Evolutionary conservation across 148 eudicot genomes (phyloP).

Genomic region (Spergularia marina): DNA sequence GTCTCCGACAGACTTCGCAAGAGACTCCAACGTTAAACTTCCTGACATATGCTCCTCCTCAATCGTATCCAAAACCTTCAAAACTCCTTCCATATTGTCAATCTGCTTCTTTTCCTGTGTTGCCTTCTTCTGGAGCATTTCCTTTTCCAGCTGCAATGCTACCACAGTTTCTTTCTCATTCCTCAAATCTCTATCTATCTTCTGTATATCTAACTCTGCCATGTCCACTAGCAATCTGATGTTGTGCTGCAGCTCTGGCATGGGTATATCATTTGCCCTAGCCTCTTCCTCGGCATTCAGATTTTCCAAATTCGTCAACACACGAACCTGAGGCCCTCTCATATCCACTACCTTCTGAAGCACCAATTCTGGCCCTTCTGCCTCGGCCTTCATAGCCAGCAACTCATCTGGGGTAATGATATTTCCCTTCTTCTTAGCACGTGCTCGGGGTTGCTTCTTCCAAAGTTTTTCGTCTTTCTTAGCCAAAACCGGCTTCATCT

Average conservation of each 20-base stretch:
- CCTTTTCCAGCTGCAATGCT: constrained; percentile 76
- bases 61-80: constrained; percentile 43
- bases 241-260: constrained; percentile 90
- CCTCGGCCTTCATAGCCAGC: constrained; percentile 69
- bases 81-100: constrained; percentile 54
- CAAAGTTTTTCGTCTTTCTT: constrained; percentile 55
- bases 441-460: constrained; percentile 53
- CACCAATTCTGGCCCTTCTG: constrained; percentile 46
- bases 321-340: constrained; percentile 92
- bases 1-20: constrained; percentile 53
- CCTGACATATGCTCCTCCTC: constrained; percentile 50
- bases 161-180: constrained; percentile 73
- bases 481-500: constrained; percentile 39
- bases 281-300: constrained; percentile 79
- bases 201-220: constrained; percentile 69
- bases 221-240: constrained; percentile 63
- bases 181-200: constrained; percentile 67
- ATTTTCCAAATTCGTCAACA: constrained; percentile 71
- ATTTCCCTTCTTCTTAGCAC: constrained; percentile 48
- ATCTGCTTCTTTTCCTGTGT: constrained; percentile 59
- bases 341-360: constrained; percentile 80
- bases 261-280: constrained; percentile 69
- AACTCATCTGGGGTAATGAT: constrained; percentile 76
- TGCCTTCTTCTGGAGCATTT: constrained; percentile 57
- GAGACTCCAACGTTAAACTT: constrained; percentile 56